Base-by-base conservation (phyloP, 192 early-diverging fungal genomes). In the Linnemannia zychae region DNA sequence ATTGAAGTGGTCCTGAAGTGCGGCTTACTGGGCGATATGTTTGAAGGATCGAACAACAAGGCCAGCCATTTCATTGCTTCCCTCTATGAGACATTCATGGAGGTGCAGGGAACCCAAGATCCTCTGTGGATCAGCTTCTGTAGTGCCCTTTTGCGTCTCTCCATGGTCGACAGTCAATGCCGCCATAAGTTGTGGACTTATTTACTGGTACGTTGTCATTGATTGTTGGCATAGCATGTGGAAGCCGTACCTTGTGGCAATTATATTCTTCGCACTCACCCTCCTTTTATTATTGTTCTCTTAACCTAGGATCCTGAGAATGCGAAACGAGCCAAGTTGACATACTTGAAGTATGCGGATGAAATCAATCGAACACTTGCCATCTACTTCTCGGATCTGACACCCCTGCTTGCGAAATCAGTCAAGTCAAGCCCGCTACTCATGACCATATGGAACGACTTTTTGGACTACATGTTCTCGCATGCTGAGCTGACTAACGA, bases 41-140 rank as follows among this genome's bases (percentile, higher is more conserved):
- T 85, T 67, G 74, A 71, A 18, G 74, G 74, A 6, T 85, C 83
- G 2, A 57, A 46, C 16, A 28, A 33, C 2, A 72, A 76, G 50
- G 7, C 83, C 28, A 57, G 31, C 33, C 50, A 76, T 36, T 85
- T 72, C 46, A 73, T 85, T 17, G n/a, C 37, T 2, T 76, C 77
- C 7, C 49, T 85, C 17, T 76, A 76, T 22, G 74, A 79, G 34
- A 79, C 78, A 7, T 85, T 79, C 46, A 76, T 76, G 74, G 48
- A 69, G 7, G 63, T 79, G 53, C 83, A 85, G 24, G 31, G 17
- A 5, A 85, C 83, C 2, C 77, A 76, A 38, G 78, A 79, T 57
- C 83, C 83, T 33, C 74, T 85, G 9, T 85, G 83, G 83, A 79
- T 85, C 37, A 75, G 76, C 57, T 85, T 79, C 44, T 85, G 83